Evolutionary conservation across 2,329 filamentous ascomycete species (phyloP).

Genomic region (Diaporthe humulicola): DNA sequence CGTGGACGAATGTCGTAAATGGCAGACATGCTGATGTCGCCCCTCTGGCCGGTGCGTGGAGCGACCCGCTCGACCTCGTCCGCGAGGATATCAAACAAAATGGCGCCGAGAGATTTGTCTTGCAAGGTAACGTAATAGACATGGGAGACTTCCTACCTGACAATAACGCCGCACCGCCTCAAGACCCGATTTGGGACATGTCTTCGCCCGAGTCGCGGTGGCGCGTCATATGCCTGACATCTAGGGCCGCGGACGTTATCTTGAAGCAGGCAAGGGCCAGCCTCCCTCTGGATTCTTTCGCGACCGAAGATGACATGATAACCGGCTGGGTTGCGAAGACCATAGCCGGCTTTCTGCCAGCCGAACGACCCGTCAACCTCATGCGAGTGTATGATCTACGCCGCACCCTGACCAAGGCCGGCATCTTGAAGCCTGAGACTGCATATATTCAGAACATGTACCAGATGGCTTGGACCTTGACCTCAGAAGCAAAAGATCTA

Average conservation of each 20-base stretch:
- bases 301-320: constrained; percentile 3
- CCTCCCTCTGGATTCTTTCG: neutral
- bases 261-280: neutral
- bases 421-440: neutral
- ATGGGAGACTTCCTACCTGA: constrained; percentile 3
- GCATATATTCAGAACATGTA: neutral
- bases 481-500: neutral
- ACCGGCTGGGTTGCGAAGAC: neutral
- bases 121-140: neutral
- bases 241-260: neutral
- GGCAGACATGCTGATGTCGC: neutral
- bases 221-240: neutral
- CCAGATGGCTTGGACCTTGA: neutral
- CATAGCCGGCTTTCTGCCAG: neutral
- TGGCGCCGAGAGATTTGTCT: neutral
- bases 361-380: neutral
- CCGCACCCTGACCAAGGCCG: neutral
- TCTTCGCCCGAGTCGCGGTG: neutral
- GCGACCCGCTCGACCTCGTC: neutral
- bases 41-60: neutral
- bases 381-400: neutral
- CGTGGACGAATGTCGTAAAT: neutral
- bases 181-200: neutral
- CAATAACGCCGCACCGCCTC: neutral
- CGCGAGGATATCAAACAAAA: neutral